Conservation (phyloP, 2,329 filamentous ascomycete species). For the Immersiporthe knoxdaviesiana region DNA sequence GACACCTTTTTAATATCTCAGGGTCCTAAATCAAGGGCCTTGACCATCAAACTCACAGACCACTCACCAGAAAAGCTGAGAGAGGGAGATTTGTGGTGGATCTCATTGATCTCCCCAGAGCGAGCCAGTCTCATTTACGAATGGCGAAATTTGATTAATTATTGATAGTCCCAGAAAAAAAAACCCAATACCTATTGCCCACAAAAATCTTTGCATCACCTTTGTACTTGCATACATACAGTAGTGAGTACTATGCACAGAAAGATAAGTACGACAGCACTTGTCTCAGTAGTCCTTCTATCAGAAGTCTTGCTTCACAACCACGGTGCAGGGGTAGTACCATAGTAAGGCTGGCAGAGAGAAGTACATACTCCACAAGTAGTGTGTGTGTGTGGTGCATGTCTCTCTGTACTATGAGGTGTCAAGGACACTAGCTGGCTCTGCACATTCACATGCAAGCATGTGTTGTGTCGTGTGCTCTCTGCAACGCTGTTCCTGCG, state of each 20-base stretch:
- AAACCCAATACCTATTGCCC: background rate
- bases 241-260: too few relatives aligned
- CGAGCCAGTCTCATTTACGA: conserved; percentile 1
- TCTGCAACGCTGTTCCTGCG: conserved; percentile 10
- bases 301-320: background rate
- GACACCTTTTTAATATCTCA: background rate
- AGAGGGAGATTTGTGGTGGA: background rate
- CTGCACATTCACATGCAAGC: conserved; percentile 2
- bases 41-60: background rate
- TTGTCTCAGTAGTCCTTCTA: background rate
- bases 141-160: conserved; percentile 1
- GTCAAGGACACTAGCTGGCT: background rate
- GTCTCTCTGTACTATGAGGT: background rate
- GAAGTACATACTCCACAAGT: background rate
- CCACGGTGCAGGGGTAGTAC: background rate
- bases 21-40: background rate
- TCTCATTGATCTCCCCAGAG: background rate
- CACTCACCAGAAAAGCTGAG: background rate
- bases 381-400: background rate
- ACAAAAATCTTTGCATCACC: background rate
- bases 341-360: background rate
- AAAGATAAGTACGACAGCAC: too few relatives aligned
- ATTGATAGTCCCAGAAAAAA: background rate
- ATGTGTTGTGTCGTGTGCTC: background rate
- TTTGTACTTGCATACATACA: background rate